Evolutionary conservation across 2,329 filamentous ascomycete genomes (phyloP).

Genomic region (Aspergillus piperis): DNA sequence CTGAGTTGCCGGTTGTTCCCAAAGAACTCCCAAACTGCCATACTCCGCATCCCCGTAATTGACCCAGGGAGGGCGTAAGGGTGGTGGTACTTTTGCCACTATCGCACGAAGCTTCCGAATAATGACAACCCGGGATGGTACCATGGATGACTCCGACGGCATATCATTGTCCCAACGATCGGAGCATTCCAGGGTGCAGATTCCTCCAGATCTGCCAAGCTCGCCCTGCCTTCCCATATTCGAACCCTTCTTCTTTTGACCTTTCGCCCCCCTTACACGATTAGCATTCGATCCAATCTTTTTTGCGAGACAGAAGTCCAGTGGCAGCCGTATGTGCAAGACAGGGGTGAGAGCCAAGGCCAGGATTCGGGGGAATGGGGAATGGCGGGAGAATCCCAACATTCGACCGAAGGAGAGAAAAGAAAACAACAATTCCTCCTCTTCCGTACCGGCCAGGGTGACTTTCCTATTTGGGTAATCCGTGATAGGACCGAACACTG

Average conservation of each 20-base stretch:
- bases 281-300: background rate
- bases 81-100: constrained; percentile 17
- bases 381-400: background rate
- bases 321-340: background rate
- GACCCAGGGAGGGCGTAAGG: background rate
- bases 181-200: constrained; percentile 14
- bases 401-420: background rate
- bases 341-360: background rate
- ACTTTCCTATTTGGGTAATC: constrained; percentile 20
- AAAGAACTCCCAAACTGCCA: background rate
- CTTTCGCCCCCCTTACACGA: constrained; percentile 7
- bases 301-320: background rate
- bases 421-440: background rate
- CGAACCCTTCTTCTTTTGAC: background rate
- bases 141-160: constrained; percentile 3
- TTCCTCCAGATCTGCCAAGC: constrained; percentile 7
- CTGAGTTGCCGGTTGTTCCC: background rate
- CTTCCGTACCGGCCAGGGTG: background rate
- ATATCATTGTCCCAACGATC: constrained; percentile 5
- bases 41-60: background rate
- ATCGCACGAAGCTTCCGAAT: constrained; percentile 13
- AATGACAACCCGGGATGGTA: constrained; percentile 14
- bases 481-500: constrained; percentile 9
- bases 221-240: background rate
- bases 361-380: background rate